phyloP scores from a whole-genome alignment of 805 yeast species.

The Starmerella apicola region DNA sequence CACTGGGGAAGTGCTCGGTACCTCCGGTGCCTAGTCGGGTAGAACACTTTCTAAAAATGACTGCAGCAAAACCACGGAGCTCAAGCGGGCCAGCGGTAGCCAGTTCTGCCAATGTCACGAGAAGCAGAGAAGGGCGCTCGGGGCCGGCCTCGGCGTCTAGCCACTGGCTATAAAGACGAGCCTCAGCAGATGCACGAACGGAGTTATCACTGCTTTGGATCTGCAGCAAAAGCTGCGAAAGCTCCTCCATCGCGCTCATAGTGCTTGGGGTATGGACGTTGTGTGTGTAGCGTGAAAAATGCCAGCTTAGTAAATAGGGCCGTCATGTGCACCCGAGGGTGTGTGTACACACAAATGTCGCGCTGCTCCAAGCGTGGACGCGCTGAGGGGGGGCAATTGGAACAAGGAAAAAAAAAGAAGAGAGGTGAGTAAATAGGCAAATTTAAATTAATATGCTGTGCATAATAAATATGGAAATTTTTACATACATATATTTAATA shows the following conservation, averaged over 20 bases:
- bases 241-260: slow-evolving; percentile 18
- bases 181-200: slow-evolving; percentile 68
- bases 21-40: slow-evolving; percentile 25
- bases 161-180: slow-evolving; percentile 64
- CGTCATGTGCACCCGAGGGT: no score
- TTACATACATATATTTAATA: no score
- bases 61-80: slow-evolving; percentile 60
- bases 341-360: no score
- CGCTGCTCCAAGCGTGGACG: no score
- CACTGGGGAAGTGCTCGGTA: background rate
- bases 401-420: no score
- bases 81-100: slow-evolving; percentile 53
- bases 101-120: slow-evolving; percentile 71
- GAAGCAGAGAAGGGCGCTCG: slow-evolving; percentile 54
- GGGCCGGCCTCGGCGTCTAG: slow-evolving; percentile 34
- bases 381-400: no score
- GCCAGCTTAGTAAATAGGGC: no score
- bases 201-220: slow-evolving; percentile 70
- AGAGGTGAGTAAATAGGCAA: no score
- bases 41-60: slow-evolving; percentile 77
- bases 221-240: slow-evolving; percentile 39
- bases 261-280: no score
- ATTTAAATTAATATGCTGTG: no score
- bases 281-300: no score
- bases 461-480: no score